Base-by-base conservation (phyloP, 1,284 basidiomycete species). In the Caloboletus firmus region DNA sequence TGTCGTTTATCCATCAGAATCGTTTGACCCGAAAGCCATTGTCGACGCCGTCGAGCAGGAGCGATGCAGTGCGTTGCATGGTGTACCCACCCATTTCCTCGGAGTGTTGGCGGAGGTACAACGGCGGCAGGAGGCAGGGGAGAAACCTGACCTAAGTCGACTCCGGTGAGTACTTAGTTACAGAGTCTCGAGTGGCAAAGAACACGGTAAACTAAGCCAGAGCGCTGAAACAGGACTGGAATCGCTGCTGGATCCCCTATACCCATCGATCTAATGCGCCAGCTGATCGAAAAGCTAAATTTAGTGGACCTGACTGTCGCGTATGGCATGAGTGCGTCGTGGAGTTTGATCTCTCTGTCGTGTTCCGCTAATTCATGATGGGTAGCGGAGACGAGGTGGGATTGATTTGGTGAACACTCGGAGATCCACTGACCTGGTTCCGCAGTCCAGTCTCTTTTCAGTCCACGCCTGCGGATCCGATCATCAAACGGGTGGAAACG, bases 81-180 rank as follows among this genome's bases (percentile, higher is more conserved):
- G 91, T 9, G 91, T 93, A 2, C 91, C 91, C 0, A 91, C 91
- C 0, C 91, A 93, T 66, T 93, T 93, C 69, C 75, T 91, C 5
- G 89, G 85, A 5, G 79, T 92, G 1, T 74, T 93, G 18, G 70
- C 79, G 0, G 87, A 89, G 66, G 75, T 91, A 4, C 80, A 84
- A 55, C 78, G 75, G 49, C 72, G 86, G 42, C 72, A 73, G 41
- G 67, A 74, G 1, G 72, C 58, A 7, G 81, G 83, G 0, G 74
- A 81, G 51, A 62, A 54, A 6, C 57, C 80, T 3, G 79, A 88
- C 60, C 73, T 81, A 17, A 69, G 74, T 30, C 69, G 62, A 12
- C 70, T 91, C 26, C 77, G 88, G 86, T 87, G 47, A 34, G 71
- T 61, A 6, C 41, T 12, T n/a, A 12, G 36, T n/a, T 44, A 30